Conservation (phyloP, 495 filamentous ascomycete genomes). For the Neurospora sublineolata region DNA sequence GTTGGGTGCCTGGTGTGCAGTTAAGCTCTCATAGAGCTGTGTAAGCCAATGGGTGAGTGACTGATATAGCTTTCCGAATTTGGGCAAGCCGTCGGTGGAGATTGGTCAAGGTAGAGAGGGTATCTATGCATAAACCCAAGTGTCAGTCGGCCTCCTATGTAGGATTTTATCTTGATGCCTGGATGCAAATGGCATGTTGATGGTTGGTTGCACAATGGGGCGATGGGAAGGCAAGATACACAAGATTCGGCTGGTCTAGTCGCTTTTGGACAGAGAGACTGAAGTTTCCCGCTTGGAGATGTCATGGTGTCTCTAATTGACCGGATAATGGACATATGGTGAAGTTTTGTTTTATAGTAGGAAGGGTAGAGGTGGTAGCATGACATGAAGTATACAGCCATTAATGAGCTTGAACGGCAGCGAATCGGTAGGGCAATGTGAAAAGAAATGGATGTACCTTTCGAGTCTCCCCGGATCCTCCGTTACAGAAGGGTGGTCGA, state of each 20-base stretch:
- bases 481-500: not conserved
- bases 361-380: not conserved
- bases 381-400: not conserved
- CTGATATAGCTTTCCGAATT: not conserved
- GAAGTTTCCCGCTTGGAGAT: not conserved
- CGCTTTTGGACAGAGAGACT: no score
- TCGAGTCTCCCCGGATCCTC: not conserved
- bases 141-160: not conserved
- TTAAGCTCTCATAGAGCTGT: not conserved
- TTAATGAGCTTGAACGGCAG: not conserved
- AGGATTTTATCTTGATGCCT: not conserved
- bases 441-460: not conserved
- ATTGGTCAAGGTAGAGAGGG: not conserved
- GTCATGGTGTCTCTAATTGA: not conserved
- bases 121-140: not conserved
- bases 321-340: not conserved
- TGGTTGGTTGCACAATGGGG: not conserved
- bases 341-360: not conserved
- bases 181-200: not conserved
- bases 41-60: not conserved
- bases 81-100: not conserved
- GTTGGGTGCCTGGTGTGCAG: not conserved
- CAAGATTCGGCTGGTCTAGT: not conserved
- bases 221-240: not conserved
- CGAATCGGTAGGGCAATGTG: not conserved